These are phyloP conservation scores for Cylindrotheca fusiformis DNA, from an alignment of 108 stramenopile genomes.

Conservation along the genomic window DNA sequence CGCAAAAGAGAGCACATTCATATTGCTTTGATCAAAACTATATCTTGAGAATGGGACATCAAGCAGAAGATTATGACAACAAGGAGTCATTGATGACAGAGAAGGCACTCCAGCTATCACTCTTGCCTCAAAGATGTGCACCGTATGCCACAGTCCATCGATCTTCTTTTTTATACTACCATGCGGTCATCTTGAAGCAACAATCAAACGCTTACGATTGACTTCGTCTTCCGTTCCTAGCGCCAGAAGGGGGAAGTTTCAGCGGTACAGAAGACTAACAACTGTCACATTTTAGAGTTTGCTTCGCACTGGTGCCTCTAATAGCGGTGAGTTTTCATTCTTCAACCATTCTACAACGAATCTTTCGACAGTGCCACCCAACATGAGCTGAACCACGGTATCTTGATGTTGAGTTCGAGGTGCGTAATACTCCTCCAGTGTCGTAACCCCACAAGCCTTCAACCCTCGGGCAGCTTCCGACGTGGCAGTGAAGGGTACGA, in stretches of 20 bases:
- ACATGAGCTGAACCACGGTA: conserved; percentile 72
- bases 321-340: conserved; percentile 3
- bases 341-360: conserved; percentile 37
- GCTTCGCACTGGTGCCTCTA: background rate
- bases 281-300: too few relatives aligned
- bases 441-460: conserved; percentile 45
- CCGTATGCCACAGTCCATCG: conserved; percentile 37
- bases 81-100: background rate
- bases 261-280: too few relatives aligned
- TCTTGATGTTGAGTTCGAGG: conserved; percentile 70
- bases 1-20: too few relatives aligned
- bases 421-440: conserved; percentile 59
- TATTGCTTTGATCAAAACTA: too few relatives aligned
- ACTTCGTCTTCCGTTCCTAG: too few relatives aligned
- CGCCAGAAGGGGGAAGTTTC: too few relatives aligned
- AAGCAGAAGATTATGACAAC: background rate
- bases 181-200: too few relatives aligned
- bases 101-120: conserved; percentile 49
- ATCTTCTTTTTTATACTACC: background rate
- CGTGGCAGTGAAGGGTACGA: conserved; percentile 79
- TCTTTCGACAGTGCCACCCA: conserved; percentile 47
- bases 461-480: conserved; percentile 61
- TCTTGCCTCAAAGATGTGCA: conserved; percentile 57
- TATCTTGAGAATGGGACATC: too few relatives aligned
- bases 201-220: too few relatives aligned